A percentile compares a stretch with the other conserved stretches of the same genome.
Evolutionary conservation across 495 filamentous ascomycete genomes (phyloP).

Genomic region (Paragyromitra xinjiangensis): DNA sequence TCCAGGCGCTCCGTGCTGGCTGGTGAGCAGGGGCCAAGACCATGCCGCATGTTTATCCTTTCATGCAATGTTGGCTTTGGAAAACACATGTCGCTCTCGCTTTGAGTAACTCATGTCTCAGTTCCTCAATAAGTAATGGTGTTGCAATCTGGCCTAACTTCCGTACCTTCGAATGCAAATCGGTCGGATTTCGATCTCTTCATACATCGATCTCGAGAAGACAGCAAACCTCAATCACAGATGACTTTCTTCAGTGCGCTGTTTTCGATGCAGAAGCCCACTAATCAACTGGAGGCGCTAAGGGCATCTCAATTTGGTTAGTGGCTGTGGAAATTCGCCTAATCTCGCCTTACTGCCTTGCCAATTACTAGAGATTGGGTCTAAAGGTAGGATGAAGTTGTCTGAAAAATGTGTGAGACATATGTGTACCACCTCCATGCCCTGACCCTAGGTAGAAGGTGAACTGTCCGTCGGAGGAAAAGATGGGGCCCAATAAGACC

Average conservation of each 20-base stretch:
- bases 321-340: too few relatives aligned
- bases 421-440: too few relatives aligned
- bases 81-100: neutral
- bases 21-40: neutral
- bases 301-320: neutral
- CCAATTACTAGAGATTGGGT: too few relatives aligned
- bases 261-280: neutral
- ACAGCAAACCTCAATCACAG: neutral
- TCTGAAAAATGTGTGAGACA: too few relatives aligned
- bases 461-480: too few relatives aligned
- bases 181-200: neutral
- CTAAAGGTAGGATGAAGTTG: too few relatives aligned
- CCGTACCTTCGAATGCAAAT: neutral
- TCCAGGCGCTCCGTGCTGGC: neutral
- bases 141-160: neutral
- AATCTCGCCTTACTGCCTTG: too few relatives aligned
- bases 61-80: neutral
- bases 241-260: neutral
- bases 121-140: neutral
- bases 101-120: neutral
- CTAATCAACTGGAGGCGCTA: neutral
- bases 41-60: neutral
- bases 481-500: too few relatives aligned
- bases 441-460: too few relatives aligned
- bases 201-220: neutral